Evolutionary conservation across 306 rosid genomes (phyloP), one percentile per base, ranked within the genome.

Genomic region (Citrullus mucosospermus): DNA sequence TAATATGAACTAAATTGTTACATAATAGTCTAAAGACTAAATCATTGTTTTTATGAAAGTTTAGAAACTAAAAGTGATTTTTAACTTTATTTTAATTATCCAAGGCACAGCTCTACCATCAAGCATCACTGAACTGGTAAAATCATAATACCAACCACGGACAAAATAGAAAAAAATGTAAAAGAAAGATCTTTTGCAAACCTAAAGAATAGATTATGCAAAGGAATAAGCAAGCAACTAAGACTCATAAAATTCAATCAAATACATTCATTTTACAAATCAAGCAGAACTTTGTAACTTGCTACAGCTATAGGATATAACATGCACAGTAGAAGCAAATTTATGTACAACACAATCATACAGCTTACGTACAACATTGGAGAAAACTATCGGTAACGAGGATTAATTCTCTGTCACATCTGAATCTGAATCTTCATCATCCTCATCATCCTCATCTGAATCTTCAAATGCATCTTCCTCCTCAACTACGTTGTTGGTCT

Each of bases 401-500:
- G 51, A 5, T 36, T 7, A 48, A 22, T 63, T 48, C 36, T 53
- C 65, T 14, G 77, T 53, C 17, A 79, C 91, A 60, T 89, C 89
- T 14, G 93, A 88, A 69, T 75, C 76, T 0, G n/a, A 30, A 3
- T 84, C 90, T 6, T 93, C 88, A n/a, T 71, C 56, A 0, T 51
- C 80, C 83, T 93, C 88, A n/a, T 71, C 56, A 0, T 51, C 80
- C 83, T 69, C 30, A 1, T 50, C 76, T 1, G 9, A 25, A 3
- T 84, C 91, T 7, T 93, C 88, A 16, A 58, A 80, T 77, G 86
- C 93, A 50, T 89, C 91, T 79, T 84, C 87, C 1, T 55, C 79
- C 3, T 86, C 88, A 20, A 82, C 92, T 71, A 67, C 83, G 72
- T 89, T 89, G 55, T 80, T 80, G 36, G 83, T 78, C 80, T 59